Percentiles rank a stretch among this genome's conserved stretches.
These are phyloP conservation scores for Penicillium tannophilum DNA, from an alignment of 495 filamentous ascomycete genomes.

Conservation along the genomic window DNA sequence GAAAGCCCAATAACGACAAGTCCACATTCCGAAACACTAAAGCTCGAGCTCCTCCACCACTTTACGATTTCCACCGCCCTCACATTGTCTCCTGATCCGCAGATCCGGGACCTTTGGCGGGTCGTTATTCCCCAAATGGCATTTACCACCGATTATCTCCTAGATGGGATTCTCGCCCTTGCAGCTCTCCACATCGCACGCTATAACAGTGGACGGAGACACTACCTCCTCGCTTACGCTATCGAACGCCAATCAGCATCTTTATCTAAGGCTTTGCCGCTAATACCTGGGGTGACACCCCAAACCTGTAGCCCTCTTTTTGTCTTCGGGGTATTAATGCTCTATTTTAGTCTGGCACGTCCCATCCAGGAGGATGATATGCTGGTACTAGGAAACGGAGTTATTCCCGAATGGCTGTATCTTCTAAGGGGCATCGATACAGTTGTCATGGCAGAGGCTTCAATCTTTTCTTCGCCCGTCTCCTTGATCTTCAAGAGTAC, in stretches of 20 bases:
- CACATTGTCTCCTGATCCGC: slow-evolving; percentile 15
- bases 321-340: slow-evolving; percentile 3
- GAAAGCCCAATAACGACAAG: not conserved
- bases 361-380: not conserved
- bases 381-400: not conserved
- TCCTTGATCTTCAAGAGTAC: slow-evolving; percentile 7
- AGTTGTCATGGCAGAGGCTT: slow-evolving; percentile 4
- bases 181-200: slow-evolving; percentile 10
- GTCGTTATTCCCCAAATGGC: slow-evolving; percentile 33
- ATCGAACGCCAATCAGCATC: slow-evolving; percentile 4
- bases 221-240: not conserved
- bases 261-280: not conserved
- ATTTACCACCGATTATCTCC: slow-evolving; percentile 1
- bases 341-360: slow-evolving; percentile 7
- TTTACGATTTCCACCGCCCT: slow-evolving; percentile 18
- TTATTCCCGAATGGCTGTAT: slow-evolving; percentile 6
- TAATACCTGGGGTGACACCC: not conserved
- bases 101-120: slow-evolving; percentile 18
- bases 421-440: slow-evolving; percentile 2
- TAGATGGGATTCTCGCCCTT: slow-evolving; percentile 30
- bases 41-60: slow-evolving; percentile 20
- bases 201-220: not conserved
- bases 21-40: slow-evolving; percentile 9
- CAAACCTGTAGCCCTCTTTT: slow-evolving; percentile 1
- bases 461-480: slow-evolving; percentile 4